phyloP scores from a whole-genome alignment of 2,329 filamentous ascomycete genomes.

The Aspergillus udagawae region DNA sequence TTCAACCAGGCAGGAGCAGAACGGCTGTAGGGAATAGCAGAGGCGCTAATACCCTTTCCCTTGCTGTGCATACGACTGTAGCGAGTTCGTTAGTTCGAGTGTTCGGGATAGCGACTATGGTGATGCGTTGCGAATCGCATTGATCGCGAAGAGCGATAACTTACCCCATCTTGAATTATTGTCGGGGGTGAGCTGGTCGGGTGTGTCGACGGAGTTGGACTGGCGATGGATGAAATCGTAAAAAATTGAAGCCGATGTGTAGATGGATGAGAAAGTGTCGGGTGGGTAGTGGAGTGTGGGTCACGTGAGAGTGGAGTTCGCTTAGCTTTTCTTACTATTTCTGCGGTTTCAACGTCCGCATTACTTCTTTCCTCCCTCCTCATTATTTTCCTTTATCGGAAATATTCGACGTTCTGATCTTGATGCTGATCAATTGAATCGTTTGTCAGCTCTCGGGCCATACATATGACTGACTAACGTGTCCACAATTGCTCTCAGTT shows the following conservation, averaged over 20 bases:
- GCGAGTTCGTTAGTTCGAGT: background rate
- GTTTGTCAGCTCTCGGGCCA: background rate
- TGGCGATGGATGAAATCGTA: conserved; percentile 7
- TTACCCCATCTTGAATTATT: conserved; percentile 18
- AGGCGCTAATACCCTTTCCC: conserved; percentile 97
- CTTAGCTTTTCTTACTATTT: conserved; percentile 27
- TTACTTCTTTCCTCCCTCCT: background rate
- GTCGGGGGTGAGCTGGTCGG: conserved; percentile 21
- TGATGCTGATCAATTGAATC: background rate
- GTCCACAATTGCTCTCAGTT: background rate
- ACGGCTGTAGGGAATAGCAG: conserved; percentile 95
- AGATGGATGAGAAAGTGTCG: conserved; percentile 9
- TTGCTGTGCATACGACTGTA: conserved; percentile 91
- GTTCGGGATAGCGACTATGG: background rate
- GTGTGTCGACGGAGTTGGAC: conserved; percentile 29
- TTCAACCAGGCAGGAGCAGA: conserved; percentile 92
- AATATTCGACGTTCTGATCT: background rate
- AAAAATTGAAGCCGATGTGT: conserved; percentile 3
- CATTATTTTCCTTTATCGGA: background rate
- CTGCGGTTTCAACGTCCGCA: background rate
- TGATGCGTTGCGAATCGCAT: background rate
- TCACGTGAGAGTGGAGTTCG: conserved; percentile 27
- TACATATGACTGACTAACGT: background rate
- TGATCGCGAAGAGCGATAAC: background rate
- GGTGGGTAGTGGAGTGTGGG: conserved; percentile 23